Conservation (phyloP, 208 protist genomes). For the Herpetomonas samuelpessoai region DNA sequence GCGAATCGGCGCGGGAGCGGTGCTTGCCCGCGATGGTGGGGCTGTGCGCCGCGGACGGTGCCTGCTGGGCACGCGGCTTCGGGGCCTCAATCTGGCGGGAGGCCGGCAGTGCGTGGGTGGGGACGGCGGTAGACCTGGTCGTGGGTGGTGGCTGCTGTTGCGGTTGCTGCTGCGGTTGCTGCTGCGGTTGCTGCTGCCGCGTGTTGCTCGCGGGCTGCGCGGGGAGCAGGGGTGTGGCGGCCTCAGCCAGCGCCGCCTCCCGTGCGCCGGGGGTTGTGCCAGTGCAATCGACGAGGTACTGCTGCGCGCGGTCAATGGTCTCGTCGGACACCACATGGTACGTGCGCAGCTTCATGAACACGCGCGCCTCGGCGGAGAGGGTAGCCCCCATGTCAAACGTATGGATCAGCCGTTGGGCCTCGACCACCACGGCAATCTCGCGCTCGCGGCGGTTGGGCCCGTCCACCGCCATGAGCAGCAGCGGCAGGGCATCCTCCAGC, state of each 20-base stretch:
- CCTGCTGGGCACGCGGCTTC: neutral
- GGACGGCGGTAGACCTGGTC: neutral
- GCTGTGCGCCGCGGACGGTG: neutral
- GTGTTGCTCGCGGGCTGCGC: no score
- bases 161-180: neutral
- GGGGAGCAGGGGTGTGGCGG: no score
- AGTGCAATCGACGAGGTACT: slow-evolving; percentile 17
- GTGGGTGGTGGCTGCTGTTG: neutral
- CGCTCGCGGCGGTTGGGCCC: slow-evolving; percentile 33
- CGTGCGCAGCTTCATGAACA: slow-evolving; percentile 37
- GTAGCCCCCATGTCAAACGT: slow-evolving; percentile 14
- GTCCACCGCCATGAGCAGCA: slow-evolving; percentile 66
- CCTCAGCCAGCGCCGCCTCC: no score
- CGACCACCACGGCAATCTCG: slow-evolving; percentile 46
- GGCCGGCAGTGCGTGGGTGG: no score
- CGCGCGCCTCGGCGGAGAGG: slow-evolving; percentile 22
- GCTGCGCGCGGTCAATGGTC: slow-evolving; percentile 27
- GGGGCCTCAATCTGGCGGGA: neutral
- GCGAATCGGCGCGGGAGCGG: slow-evolving; percentile 7
- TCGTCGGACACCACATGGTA: slow-evolving; percentile 56
- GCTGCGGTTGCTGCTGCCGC: no score
- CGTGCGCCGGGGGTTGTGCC: neutral
- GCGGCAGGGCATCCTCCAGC: slow-evolving; percentile 51
- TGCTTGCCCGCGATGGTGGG: no score
- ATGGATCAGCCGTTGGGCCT: slow-evolving; percentile 49